Evolutionary conservation across 352 stramenopile genomes (phyloP).

Genomic region (Thraustotheca clavata): DNA sequence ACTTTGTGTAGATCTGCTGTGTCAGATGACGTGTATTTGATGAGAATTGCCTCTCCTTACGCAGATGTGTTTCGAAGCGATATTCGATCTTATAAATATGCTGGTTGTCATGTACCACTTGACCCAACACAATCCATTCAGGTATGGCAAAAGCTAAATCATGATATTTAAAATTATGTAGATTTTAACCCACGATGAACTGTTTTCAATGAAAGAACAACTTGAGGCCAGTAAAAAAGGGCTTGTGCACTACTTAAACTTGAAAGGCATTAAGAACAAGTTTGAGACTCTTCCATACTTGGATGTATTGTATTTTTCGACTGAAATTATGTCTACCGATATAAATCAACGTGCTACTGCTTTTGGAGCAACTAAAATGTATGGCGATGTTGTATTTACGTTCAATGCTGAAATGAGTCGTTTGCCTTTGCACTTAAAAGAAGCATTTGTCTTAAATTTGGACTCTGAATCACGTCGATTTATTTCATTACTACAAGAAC

Average conservation of each 20-base stretch:
- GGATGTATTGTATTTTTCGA: slow-evolving; percentile 15
- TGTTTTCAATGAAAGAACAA: slow-evolving; percentile 9
- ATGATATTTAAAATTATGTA: background rate
- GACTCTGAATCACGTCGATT: slow-evolving; percentile 56
- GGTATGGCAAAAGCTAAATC: background rate
- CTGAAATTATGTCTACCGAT: slow-evolving; percentile 10
- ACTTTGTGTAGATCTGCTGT: background rate
- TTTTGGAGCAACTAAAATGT: slow-evolving; percentile 22
- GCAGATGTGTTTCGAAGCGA: slow-evolving; percentile 1
- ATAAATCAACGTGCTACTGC: slow-evolving; percentile 21
- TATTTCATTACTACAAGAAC: slow-evolving; percentile 43
- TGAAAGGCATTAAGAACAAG: slow-evolving; percentile 22
- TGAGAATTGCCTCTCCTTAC: slow-evolving; percentile 16
- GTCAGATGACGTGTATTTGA: slow-evolving; percentile 18
- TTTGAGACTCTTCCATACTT: slow-evolving; percentile 19
- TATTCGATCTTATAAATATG: background rate
- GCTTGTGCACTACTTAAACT: slow-evolving; percentile 19
- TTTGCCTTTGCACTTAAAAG: slow-evolving; percentile 47
- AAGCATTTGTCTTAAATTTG: slow-evolving; percentile 57
- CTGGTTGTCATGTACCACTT: slow-evolving; percentile 4
- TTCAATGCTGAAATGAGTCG: slow-evolving; percentile 41
- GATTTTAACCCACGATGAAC: slow-evolving; percentile 9
- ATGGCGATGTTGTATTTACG: slow-evolving; percentile 55
- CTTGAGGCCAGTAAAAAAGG: slow-evolving; percentile 19
- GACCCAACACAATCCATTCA: background rate